Base-by-base conservation (phyloP, 352 stramenopile genomes). In the Pythium diclinum region DNA sequence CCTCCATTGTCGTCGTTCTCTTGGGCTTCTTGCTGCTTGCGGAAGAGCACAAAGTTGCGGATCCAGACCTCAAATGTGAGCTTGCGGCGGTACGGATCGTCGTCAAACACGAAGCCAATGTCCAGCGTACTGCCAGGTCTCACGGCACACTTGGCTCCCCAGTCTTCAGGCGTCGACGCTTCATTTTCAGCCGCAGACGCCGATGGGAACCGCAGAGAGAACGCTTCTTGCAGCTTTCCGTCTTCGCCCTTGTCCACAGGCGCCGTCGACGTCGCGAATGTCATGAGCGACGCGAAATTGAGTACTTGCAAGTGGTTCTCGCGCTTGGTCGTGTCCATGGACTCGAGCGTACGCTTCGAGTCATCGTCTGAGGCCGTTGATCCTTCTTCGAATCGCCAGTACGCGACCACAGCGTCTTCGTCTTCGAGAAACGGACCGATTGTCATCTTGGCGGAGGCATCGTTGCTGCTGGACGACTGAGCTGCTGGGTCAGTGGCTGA, bases 351-450 rank as follows among this genome's bases (percentile, higher is more conserved):
- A 11, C 48, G 23, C 36, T 6, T 40, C 1, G 40, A 53, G 10
- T 44, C 49, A 49, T 73, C 71, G n/a, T 61, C 33, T n/a, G 40
- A 61, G 13, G 71, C 62, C 6, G 46, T 78, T 1, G 71, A 65
- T 8, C 79, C 86, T 78, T 95, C 86, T 75, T 95, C 86, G 61
- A 95, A 95, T 16, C 86, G 77, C 86, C 86, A 95, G 60, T 95
- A 95, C 7, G 81, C 84, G 23, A 93, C 81, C 16, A 95, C 83
- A 3, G 83, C 83, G 61, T 95, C 84, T 60, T 93, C 86, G 60
- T 95, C 86, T 17, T 93, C 86, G 21, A 92, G 69, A 56, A 93
- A 95, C 36, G 86, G 86, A 19, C 86, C 86, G 62, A 95, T 91
- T 3, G 76, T 88, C 69, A 83, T 80, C 68, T 87, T 89, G 40